These are phyloP conservation scores for Cryptosporidium baileyi DNA, from an alignment of 169 alveolate species.

Conservation along the genomic window DNA sequence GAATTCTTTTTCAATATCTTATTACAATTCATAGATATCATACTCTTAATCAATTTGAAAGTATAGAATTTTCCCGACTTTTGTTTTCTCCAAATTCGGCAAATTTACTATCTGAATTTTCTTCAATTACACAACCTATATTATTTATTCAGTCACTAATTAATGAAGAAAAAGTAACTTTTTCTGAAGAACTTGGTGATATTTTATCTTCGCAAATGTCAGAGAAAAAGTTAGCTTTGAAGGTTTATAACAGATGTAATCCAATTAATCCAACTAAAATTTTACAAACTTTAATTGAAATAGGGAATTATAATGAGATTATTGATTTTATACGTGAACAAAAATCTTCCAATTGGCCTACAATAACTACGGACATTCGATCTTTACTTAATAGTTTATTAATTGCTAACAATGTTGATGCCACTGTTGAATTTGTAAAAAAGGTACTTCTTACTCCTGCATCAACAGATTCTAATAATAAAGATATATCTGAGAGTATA, in stretches of 20 bases:
- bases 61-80: conserved; percentile 95
- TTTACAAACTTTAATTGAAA: conserved; percentile 90
- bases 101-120: conserved; percentile 74
- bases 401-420: conserved; percentile 73
- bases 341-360: conserved; percentile 57
- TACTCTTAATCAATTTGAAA: conserved; percentile 93
- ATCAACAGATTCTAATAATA: conserved; percentile 11
- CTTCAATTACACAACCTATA: background rate
- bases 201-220: conserved; percentile 81
- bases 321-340: conserved; percentile 73
- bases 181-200: conserved; percentile 97
- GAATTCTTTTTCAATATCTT: conserved; percentile 94
- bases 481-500: conserved; percentile 33
- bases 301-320: conserved; percentile 91
- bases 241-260: conserved; percentile 82
- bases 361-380: conserved; percentile 61
- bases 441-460: conserved; percentile 63
- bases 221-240: conserved; percentile 91
- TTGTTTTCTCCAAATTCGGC: conserved; percentile 90
- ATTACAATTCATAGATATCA: conserved; percentile 95
- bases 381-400: conserved; percentile 70
- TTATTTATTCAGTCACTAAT: conserved; percentile 93
- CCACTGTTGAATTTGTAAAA: conserved; percentile 73
- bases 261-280: conserved; percentile 90
- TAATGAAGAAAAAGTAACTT: conserved; percentile 94